Base-by-base conservation (phyloP, 768 basidiomycete species). In the Trametes cinnabarina region DNA sequence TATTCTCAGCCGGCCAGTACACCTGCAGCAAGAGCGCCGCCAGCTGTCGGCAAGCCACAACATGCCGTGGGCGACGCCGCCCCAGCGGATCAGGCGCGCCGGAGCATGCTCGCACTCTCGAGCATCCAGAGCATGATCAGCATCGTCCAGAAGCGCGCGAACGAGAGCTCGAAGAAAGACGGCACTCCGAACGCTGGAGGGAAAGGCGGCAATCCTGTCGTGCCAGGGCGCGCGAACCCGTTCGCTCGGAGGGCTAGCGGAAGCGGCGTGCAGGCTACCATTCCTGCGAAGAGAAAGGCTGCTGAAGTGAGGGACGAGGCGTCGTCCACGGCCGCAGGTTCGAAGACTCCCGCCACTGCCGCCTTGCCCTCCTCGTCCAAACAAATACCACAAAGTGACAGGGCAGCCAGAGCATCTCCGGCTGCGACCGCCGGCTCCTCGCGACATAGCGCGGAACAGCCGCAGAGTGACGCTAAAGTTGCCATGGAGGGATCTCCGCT, bases 41-140 rank as follows among this genome's bases (percentile, higher is more conserved):
- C 19, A 40, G 22, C 7, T 23, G 20, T 19, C 39, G 37, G 22
- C 30, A 58, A 53, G 51, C 56, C 52, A 12, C 53, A 50, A 15
- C 43, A 22, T n/a, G 34, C 26, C 30, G 49, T 19, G 25, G 17
- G 20, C 4, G 54, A 58, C 26, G 20, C 55, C 4, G 51, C 39
- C 4, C 37, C 51, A 6, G 48, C 43, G 4, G 57, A 58, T 34
- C 47, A 58, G 37, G 61, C 39, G 34, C 61, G 57, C 2, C 42
- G 37, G 42, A 28, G 57, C 43, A 59, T 48, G 57, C 46, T 43
- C 40, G 51, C 57, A 23, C 44, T 59, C 14, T 52, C 57, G 39
- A 59, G 48, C 42, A 51, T 63, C 14, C 53, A 56, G 50, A 44
- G 32, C 30, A 42, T 63, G 49, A 19, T 56, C 43, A 51, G 35